Evolutionary conservation across 1,284 basidiomycete species (phyloP), one percentile per base, ranked within the genome.

Genomic region (Pseudomicrostroma phylloplanum): DNA sequence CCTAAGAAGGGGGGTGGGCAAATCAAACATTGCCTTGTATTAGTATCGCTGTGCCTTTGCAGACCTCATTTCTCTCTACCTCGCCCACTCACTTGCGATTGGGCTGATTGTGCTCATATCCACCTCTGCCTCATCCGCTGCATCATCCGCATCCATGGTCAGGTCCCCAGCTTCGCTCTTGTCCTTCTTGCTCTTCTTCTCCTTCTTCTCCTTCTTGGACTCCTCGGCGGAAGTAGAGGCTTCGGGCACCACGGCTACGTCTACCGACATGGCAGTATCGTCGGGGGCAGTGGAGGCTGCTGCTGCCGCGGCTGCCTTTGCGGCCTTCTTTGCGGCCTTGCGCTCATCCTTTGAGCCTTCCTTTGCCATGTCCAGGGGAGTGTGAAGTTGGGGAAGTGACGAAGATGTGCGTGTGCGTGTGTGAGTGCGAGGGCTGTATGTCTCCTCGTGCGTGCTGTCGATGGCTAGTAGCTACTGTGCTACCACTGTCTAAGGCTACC

Each of bases 241-340:
- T 11, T 46, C 56, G 51, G 30, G 30, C 9, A 9, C 30, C 4
- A 36, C 30, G 30, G 9, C 30, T 36, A 36, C 30, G 9, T 70
- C 68, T 26, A 36, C 43, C 7, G 62, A 48, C 57, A 36, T 39
- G 25, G 56, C 46, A 36, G 6, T 53, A 19, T 25, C 61, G 23
- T 59, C 64, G 17, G 65, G 53, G 23, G 66, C 70, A 60, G 67
- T 68, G n/a, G 69, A 62, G 12, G 63, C 63, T 11, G 51, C 51
- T 21, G 51, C 51, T 54, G 67, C 69, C 11, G 69, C 71, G 36
- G 71, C 67, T 57, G 69, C 67, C 54, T 67, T 60, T 60, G 65
- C 67, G 41, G 69, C 67, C 66, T 72, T 73, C 61, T 74, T 74
- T 57, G 71, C 71, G 66, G 71, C 71, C 65, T 72, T 74, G 19